Evolutionary conservation across 805 yeast genomes (phyloP).

Genomic region (Lachancea meyersii): DNA sequence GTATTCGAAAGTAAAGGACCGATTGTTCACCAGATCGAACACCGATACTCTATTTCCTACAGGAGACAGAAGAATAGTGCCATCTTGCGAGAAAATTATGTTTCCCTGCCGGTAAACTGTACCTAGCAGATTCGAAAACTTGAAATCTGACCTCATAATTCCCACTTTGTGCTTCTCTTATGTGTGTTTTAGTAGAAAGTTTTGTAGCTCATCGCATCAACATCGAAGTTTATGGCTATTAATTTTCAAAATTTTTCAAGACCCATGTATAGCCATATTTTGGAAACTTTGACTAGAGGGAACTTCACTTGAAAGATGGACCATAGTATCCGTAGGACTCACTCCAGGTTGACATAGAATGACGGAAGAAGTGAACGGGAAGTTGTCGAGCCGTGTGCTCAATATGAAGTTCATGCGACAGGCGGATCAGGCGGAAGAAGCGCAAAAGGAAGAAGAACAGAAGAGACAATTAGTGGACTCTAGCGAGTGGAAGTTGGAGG

Average conservation of each 20-base stretch:
- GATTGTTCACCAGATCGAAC: constrained; percentile 78
- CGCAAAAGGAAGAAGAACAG: constrained; percentile 32
- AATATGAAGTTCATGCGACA: constrained; percentile 74
- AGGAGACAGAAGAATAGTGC: constrained; percentile 76
- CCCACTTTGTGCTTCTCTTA: neutral
- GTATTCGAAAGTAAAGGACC: constrained; percentile 82
- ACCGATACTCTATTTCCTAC: constrained; percentile 91
- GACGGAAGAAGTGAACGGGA: constrained; percentile 24
- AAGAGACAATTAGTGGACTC: constrained; percentile 40
- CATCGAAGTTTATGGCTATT: constrained; percentile 6
- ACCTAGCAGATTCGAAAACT: constrained; percentile 84
- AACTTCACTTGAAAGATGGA: neutral
- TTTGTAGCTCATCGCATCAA: constrained; percentile 17
- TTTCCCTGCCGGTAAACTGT: constrained; percentile 95
- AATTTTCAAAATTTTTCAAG: constrained; percentile 11
- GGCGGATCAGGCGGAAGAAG: constrained; percentile 35
- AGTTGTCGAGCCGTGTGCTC: constrained; percentile 62
- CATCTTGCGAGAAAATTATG: constrained; percentile 77
- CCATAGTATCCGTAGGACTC: neutral
- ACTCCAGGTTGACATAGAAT: neutral
- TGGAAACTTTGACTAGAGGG: neutral
- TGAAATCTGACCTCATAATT: constrained; percentile 77
- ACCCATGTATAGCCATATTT: neutral
- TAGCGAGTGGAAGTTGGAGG: constrained; percentile 29
- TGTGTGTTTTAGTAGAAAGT: neutral